These are phyloP conservation scores for Claviceps humidiphila DNA, from an alignment of 2,329 filamentous ascomycete species.

Conservation along the genomic window DNA sequence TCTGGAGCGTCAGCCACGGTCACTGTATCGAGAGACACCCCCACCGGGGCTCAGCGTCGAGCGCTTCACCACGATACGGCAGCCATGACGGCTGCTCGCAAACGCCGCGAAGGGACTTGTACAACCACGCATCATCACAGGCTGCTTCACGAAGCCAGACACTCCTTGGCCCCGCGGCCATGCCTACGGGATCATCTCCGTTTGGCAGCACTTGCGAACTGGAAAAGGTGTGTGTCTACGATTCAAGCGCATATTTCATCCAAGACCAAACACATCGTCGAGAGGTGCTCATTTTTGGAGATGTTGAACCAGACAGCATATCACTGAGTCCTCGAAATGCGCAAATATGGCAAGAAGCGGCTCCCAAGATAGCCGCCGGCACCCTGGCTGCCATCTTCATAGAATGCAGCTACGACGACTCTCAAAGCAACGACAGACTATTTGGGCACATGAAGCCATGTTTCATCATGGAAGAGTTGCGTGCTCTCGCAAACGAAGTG, in stretches of 20 bases:
- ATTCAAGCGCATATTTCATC: slow-evolving; percentile 90
- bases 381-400: slow-evolving; percentile 75
- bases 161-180: slow-evolving; percentile 18
- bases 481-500: slow-evolving; percentile 57
- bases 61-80: slow-evolving; percentile 35
- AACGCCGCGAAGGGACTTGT: slow-evolving; percentile 15
- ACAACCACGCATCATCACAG: slow-evolving; percentile 9
- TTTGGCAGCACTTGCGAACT: slow-evolving; percentile 18
- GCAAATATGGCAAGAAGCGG: slow-evolving; percentile 79
- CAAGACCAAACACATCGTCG: slow-evolving; percentile 55
- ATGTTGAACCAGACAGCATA: slow-evolving; percentile 83
- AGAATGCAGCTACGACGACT: slow-evolving; percentile 86
- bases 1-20: slow-evolving; percentile 79
- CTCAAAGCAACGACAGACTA: slow-evolving; percentile 60
- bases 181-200: slow-evolving; percentile 14
- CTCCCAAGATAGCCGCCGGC: slow-evolving; percentile 65
- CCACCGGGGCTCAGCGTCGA: slow-evolving; percentile 45
- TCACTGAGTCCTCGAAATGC: slow-evolving; percentile 69
- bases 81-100: slow-evolving; percentile 33
- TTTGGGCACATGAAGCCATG: slow-evolving; percentile 83
- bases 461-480: slow-evolving; percentile 70
- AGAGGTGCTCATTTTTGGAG: slow-evolving; percentile 88
- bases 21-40: slow-evolving; percentile 65
- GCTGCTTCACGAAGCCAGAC: slow-evolving; percentile 10
- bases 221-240: slow-evolving; percentile 55